These are phyloP conservation scores for Mycena chlorophos DNA, from an alignment of 768 basidiomycete species.

Conservation along the genomic window DNA sequence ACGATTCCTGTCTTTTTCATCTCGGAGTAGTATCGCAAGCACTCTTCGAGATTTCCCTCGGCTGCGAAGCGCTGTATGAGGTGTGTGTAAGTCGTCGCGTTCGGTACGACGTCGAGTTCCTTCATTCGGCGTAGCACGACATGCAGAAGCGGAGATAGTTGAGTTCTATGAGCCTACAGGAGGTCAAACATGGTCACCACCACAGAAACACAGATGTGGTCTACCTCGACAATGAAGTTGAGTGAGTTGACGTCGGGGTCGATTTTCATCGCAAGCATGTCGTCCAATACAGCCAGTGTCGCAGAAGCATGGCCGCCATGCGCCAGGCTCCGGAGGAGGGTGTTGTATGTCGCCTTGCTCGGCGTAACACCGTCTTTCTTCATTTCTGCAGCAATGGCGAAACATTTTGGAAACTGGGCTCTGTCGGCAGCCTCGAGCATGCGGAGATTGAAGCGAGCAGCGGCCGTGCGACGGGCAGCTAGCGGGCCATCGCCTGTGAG, in stretches of 20 bases:
- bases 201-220: slow-evolving; percentile 13
- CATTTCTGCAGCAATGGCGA: slow-evolving; percentile 56
- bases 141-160: slow-evolving; percentile 42
- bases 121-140: slow-evolving; percentile 58
- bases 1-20: slow-evolving; percentile 55
- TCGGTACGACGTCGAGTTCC: slow-evolving; percentile 46
- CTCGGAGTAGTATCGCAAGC: slow-evolving; percentile 58
- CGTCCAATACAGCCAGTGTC: slow-evolving; percentile 66
- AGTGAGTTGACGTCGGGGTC: slow-evolving; percentile 52
- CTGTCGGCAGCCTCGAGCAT: slow-evolving; percentile 31
- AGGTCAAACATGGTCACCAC: slow-evolving; percentile 12
- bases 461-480: slow-evolving; percentile 23
- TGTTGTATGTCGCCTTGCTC: slow-evolving; percentile 55
- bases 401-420: slow-evolving; percentile 38
- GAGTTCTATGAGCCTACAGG: slow-evolving; percentile 48
- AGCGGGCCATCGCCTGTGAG: slow-evolving; percentile 24
- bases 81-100: slow-evolving; percentile 51
- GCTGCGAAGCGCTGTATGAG: slow-evolving; percentile 50
- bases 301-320: slow-evolving; percentile 46
- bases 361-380: slow-evolving; percentile 56
- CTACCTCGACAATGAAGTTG: slow-evolving; percentile 61
- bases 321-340: slow-evolving; percentile 52
- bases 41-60: slow-evolving; percentile 61
- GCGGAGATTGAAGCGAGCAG: slow-evolving; percentile 33
- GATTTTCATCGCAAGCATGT: slow-evolving; percentile 58